These are phyloP conservation scores for Diaporthe caulivora DNA, from an alignment of 2,329 filamentous ascomycete genomes.

Conservation along the genomic window DNA sequence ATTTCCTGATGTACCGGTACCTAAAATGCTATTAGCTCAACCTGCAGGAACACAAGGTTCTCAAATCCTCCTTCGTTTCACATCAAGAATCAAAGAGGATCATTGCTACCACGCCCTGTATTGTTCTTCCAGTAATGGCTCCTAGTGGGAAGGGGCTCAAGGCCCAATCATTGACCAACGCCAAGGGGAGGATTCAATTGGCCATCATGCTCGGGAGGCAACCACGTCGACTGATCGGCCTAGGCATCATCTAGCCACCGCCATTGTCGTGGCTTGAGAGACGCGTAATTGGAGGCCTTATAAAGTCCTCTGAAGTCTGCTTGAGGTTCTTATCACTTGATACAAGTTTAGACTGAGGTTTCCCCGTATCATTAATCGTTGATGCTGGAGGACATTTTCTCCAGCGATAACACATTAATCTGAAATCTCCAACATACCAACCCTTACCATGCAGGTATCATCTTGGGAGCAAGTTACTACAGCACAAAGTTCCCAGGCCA, in stretches of 20 bases:
- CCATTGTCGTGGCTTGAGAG: rapidly evolving
- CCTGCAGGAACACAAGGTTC: too few relatives aligned
- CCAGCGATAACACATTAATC: too few relatives aligned
- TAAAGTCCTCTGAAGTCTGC: neutral
- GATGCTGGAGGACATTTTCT: neutral
- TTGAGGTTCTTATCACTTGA: neutral
- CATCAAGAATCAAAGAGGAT: neutral
- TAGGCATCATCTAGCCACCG: neutral
- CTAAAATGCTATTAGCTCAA: neutral
- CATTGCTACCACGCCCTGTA: neutral
- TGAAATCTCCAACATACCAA: neutral
- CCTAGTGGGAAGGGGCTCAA: neutral
- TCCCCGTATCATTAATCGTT: neutral
- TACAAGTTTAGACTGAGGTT: neutral
- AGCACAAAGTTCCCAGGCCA: neutral
- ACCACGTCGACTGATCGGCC: neutral
- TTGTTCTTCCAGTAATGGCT: neutral
- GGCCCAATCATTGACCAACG: too few relatives aligned
- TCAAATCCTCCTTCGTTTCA: neutral
- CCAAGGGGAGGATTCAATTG: constrained; percentile 10
- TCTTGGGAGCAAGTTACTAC: too few relatives aligned
- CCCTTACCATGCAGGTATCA: neutral
- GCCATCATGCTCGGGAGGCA: too few relatives aligned
- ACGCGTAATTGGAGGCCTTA: neutral
- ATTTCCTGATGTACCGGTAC: too few relatives aligned